phyloP scores from a whole-genome alignment of 176 grass and related monocot species.

The Thinopyrum elongatum region DNA sequence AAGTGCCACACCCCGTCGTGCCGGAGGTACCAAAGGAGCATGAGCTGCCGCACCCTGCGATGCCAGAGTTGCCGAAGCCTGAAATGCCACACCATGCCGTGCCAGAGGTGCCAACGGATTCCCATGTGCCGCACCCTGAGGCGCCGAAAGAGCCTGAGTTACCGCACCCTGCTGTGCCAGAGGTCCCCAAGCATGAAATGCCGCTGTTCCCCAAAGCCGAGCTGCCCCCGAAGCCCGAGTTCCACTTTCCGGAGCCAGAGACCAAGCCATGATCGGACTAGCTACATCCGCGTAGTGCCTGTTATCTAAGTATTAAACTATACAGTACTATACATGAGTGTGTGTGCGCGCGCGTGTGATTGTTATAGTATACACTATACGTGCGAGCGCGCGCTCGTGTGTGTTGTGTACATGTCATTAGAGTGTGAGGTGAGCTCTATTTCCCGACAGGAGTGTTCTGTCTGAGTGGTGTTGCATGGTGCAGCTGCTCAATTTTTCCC shows the following conservation, averaged over 20 bases:
- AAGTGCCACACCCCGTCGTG: neutral
- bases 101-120: neutral
- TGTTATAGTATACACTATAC: too few species aligned
- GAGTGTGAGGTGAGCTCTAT: too few species aligned
- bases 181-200: slow-evolving; percentile 17
- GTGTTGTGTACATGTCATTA: too few species aligned
- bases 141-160: neutral
- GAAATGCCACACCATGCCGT: neutral
- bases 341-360: neutral
- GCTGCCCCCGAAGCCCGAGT: slow-evolving; percentile 9
- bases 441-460: too few species aligned
- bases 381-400: too few species aligned
- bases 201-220: neutral
- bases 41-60: too few species aligned
- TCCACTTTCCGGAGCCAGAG: neutral
- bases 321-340: too few species aligned
- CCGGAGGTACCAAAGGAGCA: slow-evolving; percentile 18
- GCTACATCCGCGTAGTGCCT: neutral
- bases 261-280: slow-evolving; percentile 13
- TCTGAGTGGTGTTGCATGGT: too few species aligned
- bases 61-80: neutral
- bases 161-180: neutral
- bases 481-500: too few species aligned
- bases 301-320: too few species aligned
- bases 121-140: neutral